Conservation (phyloP, 768 basidiomycete genomes). For the Auriscalpium vulgare region DNA sequence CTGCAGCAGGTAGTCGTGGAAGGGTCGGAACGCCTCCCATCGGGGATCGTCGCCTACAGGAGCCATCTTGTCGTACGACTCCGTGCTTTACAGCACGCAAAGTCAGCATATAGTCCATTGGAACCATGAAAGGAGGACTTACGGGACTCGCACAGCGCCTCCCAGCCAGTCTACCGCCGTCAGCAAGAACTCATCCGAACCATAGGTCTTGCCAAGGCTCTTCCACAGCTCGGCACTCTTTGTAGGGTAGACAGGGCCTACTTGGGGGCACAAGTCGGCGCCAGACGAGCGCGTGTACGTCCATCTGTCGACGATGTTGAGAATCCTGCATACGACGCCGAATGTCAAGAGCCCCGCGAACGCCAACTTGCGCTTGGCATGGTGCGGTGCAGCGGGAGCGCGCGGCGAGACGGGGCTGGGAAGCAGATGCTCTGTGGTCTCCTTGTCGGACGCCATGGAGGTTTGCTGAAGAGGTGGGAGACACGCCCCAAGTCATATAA, state of each 20-base stretch:
- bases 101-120: no score
- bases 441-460: neutral
- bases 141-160: slow-evolving; percentile 32
- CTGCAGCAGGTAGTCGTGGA: slow-evolving; percentile 32
- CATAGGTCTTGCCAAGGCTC: slow-evolving; percentile 21
- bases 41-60: slow-evolving; percentile 41
- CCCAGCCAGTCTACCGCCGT: slow-evolving; percentile 30
- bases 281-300: neutral
- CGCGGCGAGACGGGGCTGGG: neutral
- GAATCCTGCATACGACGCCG: no score
- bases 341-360: no score
- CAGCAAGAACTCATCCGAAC: slow-evolving; percentile 26
- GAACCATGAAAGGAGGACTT: slow-evolving; percentile 9
- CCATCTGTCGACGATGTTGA: no score
- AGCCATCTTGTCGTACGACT: slow-evolving; percentile 41
- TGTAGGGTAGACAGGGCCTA: slow-evolving; percentile 21
- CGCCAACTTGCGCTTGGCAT: no score
- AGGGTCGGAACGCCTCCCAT: slow-evolving; percentile 31
- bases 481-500: no score
- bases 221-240: slow-evolving; percentile 25
- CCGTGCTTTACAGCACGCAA: slow-evolving; percentile 29
- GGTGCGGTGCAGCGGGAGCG: no score
- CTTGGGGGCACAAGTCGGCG: slow-evolving; percentile 17
- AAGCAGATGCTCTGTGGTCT: neutral
- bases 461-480: no score